A percentile compares a stretch with the other conserved stretches of the same genome.
These are phyloP conservation scores for Madurella fahalii DNA, from an alignment of 2,329 filamentous ascomycete genomes.

Conservation along the genomic window DNA sequence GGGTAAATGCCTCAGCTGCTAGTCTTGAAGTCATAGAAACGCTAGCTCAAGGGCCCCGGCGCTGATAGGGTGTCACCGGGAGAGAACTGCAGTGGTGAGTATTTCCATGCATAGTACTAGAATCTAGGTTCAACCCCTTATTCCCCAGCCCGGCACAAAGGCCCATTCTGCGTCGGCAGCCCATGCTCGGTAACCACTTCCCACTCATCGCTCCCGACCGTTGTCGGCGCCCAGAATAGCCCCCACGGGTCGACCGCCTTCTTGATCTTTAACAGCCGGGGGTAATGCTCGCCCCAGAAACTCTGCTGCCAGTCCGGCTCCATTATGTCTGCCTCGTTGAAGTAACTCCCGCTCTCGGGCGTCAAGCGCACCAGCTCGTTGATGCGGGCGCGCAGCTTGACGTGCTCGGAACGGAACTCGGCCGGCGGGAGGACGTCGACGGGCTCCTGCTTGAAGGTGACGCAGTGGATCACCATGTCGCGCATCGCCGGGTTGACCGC, in stretches of 20 bases:
- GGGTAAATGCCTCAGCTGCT: no score
- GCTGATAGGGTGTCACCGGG: no score
- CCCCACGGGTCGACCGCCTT: conserved; percentile 15
- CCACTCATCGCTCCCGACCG: conserved; percentile 19
- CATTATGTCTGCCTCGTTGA: conserved; percentile 40
- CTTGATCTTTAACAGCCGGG: conserved; percentile 9
- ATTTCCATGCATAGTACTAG: background rate
- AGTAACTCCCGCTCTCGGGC: conserved; percentile 31
- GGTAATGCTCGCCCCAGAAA: conserved; percentile 30
- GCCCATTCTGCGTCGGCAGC: conserved; percentile 12
- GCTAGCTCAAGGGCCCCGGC: no score
- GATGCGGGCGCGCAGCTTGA: background rate
- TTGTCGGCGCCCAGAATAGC: conserved; percentile 19
- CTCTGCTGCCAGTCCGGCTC: conserved; percentile 32
- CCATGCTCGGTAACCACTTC: conserved; percentile 9
- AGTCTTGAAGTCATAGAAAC: no score
- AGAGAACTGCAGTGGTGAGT: no score
- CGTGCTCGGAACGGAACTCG: background rate
- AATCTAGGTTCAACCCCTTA: background rate
- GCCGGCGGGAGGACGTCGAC: background rate
- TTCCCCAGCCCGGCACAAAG: conserved; percentile 1
- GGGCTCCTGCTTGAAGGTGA: background rate
- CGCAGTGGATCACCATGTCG: conserved; percentile 10
- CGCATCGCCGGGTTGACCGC: conserved; percentile 16
- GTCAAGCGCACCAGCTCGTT: conserved; percentile 15